Evolutionary conservation across 164 flowering plant genomes (phyloP), one percentile per base, ranked within the genome.

Genomic region (Cinnamomum micranthum): DNA sequence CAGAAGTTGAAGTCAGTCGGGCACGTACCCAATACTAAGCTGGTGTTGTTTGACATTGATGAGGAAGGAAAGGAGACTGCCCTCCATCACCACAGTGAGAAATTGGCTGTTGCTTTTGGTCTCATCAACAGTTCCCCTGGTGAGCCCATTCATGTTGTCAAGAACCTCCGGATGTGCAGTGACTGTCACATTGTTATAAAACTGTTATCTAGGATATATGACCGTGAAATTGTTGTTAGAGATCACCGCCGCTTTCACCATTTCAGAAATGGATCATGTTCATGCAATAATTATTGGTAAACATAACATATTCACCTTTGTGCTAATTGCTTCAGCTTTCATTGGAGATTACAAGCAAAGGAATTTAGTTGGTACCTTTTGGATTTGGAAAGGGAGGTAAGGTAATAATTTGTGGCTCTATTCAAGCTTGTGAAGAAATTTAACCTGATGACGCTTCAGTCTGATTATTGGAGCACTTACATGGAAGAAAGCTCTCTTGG

Each of bases 231-330:
- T 51, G 55, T 76, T 76, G 65, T 70, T 20, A 65, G 78, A 33
- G 78, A 76, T 76, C 74, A 76, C 35, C 66, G 25, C 24, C 74
- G 71, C 31, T 76, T 65, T 28, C 78, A 76, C 65, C 71, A 65
- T 65, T 76, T 76, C 22, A 47, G 27, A 12, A 65, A 71, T 76
- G 78, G 74, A 55, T 64, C 65, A 51, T 75, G 71, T 24, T 76
- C 78, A 28, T 76, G 78, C 65, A 65, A 33, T 68, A 73, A 69
- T 75, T 75, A 75, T 50, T 75, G 77, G 77, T 75, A 23, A 12
- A 59, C 19, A 59, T 11, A 14, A 17, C 22, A 17, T 59, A 12
- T 14, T 59, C 20, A 17, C 63, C 63, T 59, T 35, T 41, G 11
- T 41, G 47, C 47, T 1, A 41, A 41, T 41, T 41, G 47, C 11